phyloP scores from a whole-genome alignment of 352 stramenopile genomes.

The Phytophthora rubi region DNA sequence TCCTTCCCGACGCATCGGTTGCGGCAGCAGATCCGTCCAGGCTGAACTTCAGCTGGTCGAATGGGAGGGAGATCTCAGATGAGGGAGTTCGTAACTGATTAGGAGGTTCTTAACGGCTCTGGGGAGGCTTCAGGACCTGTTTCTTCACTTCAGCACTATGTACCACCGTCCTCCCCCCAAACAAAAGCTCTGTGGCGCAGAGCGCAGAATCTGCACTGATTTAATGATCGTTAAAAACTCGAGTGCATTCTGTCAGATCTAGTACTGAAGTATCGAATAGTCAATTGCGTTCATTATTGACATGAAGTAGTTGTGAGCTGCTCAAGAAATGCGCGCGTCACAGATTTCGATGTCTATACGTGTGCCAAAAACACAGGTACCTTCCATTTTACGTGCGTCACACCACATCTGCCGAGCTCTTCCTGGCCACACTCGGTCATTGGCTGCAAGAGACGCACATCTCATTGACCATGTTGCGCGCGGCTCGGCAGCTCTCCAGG shows the following conservation, averaged over 20 bases:
- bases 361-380: too few species aligned
- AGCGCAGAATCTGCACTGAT: too few species aligned
- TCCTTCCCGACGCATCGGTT: neutral
- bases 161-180: too few species aligned
- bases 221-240: too few species aligned
- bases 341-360: neutral
- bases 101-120: neutral
- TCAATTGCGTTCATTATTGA: too few species aligned
- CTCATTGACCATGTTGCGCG: conserved; percentile 17
- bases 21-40: neutral
- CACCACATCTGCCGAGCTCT: neutral
- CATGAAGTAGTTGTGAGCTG: too few species aligned
- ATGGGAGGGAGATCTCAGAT: neutral
- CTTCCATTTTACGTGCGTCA: neutral
- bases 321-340: too few species aligned
- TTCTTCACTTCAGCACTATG: too few species aligned
- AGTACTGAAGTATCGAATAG: too few species aligned
- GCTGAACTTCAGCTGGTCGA: neutral
- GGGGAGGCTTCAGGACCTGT: too few species aligned
- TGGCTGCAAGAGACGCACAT: neutral
- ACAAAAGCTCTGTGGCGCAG: too few species aligned
- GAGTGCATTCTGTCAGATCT: too few species aligned
- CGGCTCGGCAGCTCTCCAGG: conserved; percentile 1
- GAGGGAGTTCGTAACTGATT: neutral
- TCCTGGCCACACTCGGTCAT: neutral